Conservation (phyloP, 352 stramenopile genomes). For the Globisporangium alternatum region DNA sequence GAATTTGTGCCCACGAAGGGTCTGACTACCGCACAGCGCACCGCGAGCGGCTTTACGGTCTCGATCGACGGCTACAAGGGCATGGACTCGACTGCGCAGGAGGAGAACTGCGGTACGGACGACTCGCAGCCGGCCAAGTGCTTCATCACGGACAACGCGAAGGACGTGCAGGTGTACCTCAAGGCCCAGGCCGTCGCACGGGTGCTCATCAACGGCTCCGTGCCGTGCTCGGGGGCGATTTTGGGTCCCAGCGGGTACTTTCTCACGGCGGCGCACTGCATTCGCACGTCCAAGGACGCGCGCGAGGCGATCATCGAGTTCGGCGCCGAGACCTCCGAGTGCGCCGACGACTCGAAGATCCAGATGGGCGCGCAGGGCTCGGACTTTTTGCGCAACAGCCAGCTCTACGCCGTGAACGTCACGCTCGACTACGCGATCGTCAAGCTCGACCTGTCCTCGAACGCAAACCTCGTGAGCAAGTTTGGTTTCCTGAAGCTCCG, state of each 20-base stretch:
- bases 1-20: constrained; percentile 10
- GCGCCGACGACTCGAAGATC: constrained; percentile 20
- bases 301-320: constrained; percentile 22
- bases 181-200: constrained; percentile 23
- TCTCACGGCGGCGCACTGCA: constrained; percentile 28
- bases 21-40: background rate
- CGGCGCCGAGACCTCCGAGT: constrained; percentile 23
- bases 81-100: constrained; percentile 7
- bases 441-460: constrained; percentile 17
- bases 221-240: constrained; percentile 22
- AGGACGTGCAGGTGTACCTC: constrained; percentile 21
- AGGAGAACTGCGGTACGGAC: constrained; percentile 20
- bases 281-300: constrained; percentile 17
- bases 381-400: constrained; percentile 20
- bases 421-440: constrained; percentile 29
- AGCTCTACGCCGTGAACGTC: constrained; percentile 23
- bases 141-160: constrained; percentile 17
- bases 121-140: constrained; percentile 26
- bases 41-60: constrained; percentile 12
- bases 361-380: constrained; percentile 20
- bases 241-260: constrained; percentile 23
- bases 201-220: constrained; percentile 26
- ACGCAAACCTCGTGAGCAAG: constrained; percentile 14
- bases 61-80: constrained; percentile 19
- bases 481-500: constrained; percentile 25